phyloP scores from a whole-genome alignment of 305 asterid species.

The Rubia occidens region DNA sequence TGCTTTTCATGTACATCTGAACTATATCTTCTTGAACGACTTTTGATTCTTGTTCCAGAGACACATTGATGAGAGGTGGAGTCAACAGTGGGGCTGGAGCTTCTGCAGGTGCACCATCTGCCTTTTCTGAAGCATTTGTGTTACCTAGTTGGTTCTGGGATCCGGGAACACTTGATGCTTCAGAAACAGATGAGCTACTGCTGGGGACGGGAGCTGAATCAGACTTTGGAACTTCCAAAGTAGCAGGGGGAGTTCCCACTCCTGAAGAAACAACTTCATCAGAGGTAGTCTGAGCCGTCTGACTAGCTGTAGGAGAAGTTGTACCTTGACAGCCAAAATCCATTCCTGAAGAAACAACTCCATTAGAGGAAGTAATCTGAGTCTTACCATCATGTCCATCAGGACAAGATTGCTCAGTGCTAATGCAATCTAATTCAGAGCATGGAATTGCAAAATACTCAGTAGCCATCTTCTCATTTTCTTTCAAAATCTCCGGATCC shows the following conservation, averaged over 20 bases:
- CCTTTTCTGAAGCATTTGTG: neutral
- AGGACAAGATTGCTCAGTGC: conserved; percentile 37
- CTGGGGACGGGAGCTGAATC: neutral
- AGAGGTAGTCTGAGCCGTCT: neutral
- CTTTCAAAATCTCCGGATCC: conserved; percentile 63
- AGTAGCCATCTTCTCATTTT: conserved; percentile 67
- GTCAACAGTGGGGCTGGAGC: neutral
- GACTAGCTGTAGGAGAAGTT: neutral
- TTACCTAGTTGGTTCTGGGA: too few species aligned
- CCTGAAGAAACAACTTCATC: neutral
- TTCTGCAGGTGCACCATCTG: neutral
- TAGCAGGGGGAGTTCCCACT: too few species aligned
- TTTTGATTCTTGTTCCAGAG: conserved; percentile 30
- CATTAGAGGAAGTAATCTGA: conserved; percentile 16
- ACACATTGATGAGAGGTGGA: conserved; percentile 2
- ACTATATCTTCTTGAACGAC: conserved; percentile 72
- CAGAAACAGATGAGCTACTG: conserved; percentile 1
- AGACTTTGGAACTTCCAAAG: neutral
- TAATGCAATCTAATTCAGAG: conserved; percentile 31
- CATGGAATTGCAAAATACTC: conserved; percentile 57
- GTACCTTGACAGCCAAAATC: conserved; percentile 1
- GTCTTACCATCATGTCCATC: conserved; percentile 36
- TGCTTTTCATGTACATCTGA: conserved; percentile 74
- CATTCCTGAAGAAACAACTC: conserved; percentile 12
- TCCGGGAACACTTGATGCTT: conserved; percentile 2